Evolutionary conservation across 352 stramenopile genomes (phyloP).

Genomic region (Phytopythium sindhum): DNA sequence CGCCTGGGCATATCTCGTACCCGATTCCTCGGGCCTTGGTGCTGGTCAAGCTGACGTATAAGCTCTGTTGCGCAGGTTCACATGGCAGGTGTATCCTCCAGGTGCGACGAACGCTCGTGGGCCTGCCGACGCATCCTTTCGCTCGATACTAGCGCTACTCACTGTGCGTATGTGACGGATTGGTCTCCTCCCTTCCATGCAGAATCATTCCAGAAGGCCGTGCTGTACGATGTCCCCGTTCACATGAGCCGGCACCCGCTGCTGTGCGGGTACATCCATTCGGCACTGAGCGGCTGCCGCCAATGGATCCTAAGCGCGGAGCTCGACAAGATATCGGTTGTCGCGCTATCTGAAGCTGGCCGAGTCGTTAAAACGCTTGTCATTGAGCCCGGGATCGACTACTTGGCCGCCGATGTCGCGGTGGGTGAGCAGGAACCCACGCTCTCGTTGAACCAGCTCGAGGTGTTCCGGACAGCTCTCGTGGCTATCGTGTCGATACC

Average conservation of each 20-base stretch:
- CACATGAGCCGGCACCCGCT: slow-evolving; percentile 73
- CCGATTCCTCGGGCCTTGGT: not conserved
- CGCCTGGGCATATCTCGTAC: not conserved
- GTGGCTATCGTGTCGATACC: slow-evolving; percentile 49
- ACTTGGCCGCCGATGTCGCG: slow-evolving; percentile 11
- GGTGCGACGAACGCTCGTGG: slow-evolving; percentile 16
- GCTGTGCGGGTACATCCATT: slow-evolving; percentile 77
- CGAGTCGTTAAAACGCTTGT: slow-evolving; percentile 41
- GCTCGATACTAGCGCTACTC: no score
- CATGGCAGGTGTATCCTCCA: slow-evolving; percentile 51
- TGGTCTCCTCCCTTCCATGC: not conserved
- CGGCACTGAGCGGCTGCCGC: slow-evolving; percentile 61
- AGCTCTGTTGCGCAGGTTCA: slow-evolving; percentile 29
- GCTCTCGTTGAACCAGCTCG: slow-evolving; percentile 45
- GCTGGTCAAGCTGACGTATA: not conserved
- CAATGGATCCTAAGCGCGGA: slow-evolving; percentile 56
- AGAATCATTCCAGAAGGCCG: slow-evolving; percentile 63
- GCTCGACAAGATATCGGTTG: slow-evolving; percentile 62
- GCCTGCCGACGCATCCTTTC: not conserved
- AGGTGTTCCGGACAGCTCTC: slow-evolving; percentile 53
- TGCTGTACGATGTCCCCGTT: slow-evolving; percentile 74
- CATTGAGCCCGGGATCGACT: slow-evolving; percentile 46
- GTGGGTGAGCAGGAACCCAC: slow-evolving; percentile 20
- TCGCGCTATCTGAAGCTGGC: slow-evolving; percentile 51
- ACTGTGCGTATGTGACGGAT: slow-evolving; percentile 2